Evolutionary conservation across 441 rosid species (phyloP).

Genomic region (Mallotus repandus): DNA sequence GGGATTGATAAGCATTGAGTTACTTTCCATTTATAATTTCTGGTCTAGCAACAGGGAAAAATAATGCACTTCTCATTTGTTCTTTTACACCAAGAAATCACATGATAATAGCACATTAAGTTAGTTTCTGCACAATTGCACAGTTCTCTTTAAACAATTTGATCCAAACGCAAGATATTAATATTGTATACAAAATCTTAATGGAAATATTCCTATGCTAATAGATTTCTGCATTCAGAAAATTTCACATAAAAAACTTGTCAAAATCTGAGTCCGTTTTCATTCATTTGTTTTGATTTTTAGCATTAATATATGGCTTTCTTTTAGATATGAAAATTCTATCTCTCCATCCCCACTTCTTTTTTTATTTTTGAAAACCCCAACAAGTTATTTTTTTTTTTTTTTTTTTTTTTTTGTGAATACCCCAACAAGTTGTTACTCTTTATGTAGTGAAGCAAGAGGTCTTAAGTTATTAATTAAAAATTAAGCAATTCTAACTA

Average conservation of each 20-base stretch:
- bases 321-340: not conserved
- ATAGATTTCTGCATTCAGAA: not conserved
- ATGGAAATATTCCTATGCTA: not conserved
- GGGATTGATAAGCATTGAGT: not conserved
- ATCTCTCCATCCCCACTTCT: not conserved
- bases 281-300: not conserved
- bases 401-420: not conserved
- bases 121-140: not conserved
- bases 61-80: not conserved
- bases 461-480: not conserved
- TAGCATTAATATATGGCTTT: not conserved
- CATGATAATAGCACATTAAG: not conserved
- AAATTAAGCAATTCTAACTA: not conserved
- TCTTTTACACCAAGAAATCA: not conserved
- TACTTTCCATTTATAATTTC: not conserved
- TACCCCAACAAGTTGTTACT: not conserved
- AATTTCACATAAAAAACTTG: not conserved
- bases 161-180: not conserved
- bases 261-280: not conserved
- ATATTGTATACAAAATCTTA: not conserved
- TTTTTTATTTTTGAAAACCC: not conserved
- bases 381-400: not conserved
- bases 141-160: not conserved
- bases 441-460: not conserved
- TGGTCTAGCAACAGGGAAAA: not conserved